Evolutionary conservation across 2,329 filamentous ascomycete genomes (phyloP).

Genomic region (Podosphaera fusca): DNA sequence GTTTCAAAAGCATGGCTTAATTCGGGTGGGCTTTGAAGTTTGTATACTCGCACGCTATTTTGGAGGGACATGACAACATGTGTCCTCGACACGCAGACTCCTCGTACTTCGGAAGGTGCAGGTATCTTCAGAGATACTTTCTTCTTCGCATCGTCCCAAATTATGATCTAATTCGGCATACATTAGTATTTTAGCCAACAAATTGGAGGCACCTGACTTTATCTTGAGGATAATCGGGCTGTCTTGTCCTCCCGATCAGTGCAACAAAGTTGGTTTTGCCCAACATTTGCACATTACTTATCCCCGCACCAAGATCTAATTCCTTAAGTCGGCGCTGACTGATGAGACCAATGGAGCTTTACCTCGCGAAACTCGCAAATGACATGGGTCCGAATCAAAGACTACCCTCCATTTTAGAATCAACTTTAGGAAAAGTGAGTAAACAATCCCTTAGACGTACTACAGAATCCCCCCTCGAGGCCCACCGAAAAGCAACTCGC

Average conservation of each 20-base stretch:
- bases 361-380: slow-evolving; percentile 41
- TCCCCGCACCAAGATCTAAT: slow-evolving; percentile 55
- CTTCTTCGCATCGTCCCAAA: slow-evolving; percentile 75
- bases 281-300: slow-evolving; percentile 70
- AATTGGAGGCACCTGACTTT: slow-evolving; percentile 29
- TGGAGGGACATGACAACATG: slow-evolving; percentile 62
- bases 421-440: neutral
- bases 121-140: slow-evolving; percentile 56
- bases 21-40: slow-evolving; percentile 48
- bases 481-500: slow-evolving; percentile 71
- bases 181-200: slow-evolving; percentile 3
- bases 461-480: slow-evolving; percentile 63
- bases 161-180: slow-evolving; percentile 33
- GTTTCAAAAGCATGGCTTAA: slow-evolving; percentile 63
- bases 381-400: slow-evolving; percentile 48
- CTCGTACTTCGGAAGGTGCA: slow-evolving; percentile 56
- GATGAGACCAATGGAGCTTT: slow-evolving; percentile 3
- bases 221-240: slow-evolving; percentile 68
- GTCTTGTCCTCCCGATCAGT: slow-evolving; percentile 67
- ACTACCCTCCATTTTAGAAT: slow-evolving; percentile 23
- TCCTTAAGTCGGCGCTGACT: slow-evolving; percentile 5
- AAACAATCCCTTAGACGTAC: slow-evolving; percentile 24
- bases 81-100: slow-evolving; percentile 52
- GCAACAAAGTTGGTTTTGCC: slow-evolving; percentile 70
- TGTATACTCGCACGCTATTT: slow-evolving; percentile 62